Evolutionary conservation across 2,329 filamentous ascomycete species (phyloP).

Genomic region (Claviceps maximensis): DNA sequence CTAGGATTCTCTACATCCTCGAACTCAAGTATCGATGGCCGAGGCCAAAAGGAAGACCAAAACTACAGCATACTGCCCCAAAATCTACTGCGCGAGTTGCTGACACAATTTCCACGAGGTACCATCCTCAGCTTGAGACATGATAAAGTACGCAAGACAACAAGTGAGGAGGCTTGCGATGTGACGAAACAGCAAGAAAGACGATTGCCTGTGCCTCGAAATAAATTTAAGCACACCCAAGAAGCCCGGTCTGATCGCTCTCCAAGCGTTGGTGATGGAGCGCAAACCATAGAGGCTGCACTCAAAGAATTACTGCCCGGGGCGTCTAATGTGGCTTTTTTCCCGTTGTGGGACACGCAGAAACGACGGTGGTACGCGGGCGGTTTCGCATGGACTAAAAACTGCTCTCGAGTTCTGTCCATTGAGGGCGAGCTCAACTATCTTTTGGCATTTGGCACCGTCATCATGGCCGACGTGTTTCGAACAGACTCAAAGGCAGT

Average conservation of each 20-base stretch:
- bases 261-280: background rate
- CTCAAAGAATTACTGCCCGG: slow-evolving; percentile 26
- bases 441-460: slow-evolving; percentile 36
- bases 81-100: slow-evolving; percentile 1
- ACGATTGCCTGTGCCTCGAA: background rate
- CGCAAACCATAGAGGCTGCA: slow-evolving; percentile 5
- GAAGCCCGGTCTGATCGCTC: background rate
- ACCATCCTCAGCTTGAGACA: slow-evolving; percentile 1
- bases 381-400: slow-evolving; percentile 35
- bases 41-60: slow-evolving; percentile 9
- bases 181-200: background rate
- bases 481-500: slow-evolving; percentile 25
- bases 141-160: background rate
- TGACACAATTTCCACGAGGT: slow-evolving; percentile 2
- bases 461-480: slow-evolving; percentile 43
- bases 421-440: slow-evolving; percentile 36
- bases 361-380: slow-evolving; percentile 35
- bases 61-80: slow-evolving; percentile 2
- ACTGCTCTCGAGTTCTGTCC: slow-evolving; percentile 29
- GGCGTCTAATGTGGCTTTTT: slow-evolving; percentile 31
- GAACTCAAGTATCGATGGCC: slow-evolving; percentile 21
- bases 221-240: background rate
- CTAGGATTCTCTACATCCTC: slow-evolving; percentile 26
- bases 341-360: slow-evolving; percentile 34
- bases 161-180: background rate